Evolutionary conservation across 2,329 filamentous ascomycete genomes (phyloP), one percentile per base, ranked within the genome.

Genomic region (Diaporthe amygdali): DNA sequence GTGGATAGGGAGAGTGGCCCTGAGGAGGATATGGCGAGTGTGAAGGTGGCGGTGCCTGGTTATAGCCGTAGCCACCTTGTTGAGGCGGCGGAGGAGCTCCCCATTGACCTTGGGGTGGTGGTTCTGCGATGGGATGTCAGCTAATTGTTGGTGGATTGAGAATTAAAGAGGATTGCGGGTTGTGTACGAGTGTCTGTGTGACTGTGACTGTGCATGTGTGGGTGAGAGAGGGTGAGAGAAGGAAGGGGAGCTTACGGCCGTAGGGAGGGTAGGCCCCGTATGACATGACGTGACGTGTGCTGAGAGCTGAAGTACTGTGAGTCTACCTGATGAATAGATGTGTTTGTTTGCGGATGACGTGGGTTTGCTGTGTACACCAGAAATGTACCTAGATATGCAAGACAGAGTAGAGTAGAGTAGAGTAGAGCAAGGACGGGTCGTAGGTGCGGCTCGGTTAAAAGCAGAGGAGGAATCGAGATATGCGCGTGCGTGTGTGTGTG

Each of bases 201-300:
- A n/a, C n/a, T n/a, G n/a, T n/a, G n/a, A n/a, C n/a, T n/a, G n/a
- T n/a, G n/a, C n/a, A n/a, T n/a, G n/a, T n/a, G n/a, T n/a, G n/a
- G n/a, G n/a, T n/a, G n/a, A n/a, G n/a, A n/a, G n/a, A n/a, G 30
- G 17, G 46, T 49, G 17, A 17, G 52, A 10, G 5, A 25, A 37
- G 10, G 25, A 12, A 51, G 30, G 7, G 39, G 22, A 15, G 79
- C 80, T 76, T 74, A 82, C 80, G 80, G 71, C 79, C 78, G 71
- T 81, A 82, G 34, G 80, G 77, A 25, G 78, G 78, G 44, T 82
- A 81, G 41, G 75, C 78, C 66, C 70, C 75, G 70, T 81, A 82
- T 56, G 81, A 81, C 81, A 82, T 82, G 20, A 37, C 49, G 51
- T 46, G 59, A 64, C 59, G 59, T 64, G 30, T 64, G 59, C 44